Evolutionary conservation across 805 yeast species (phyloP).

Genomic region (Yamadazyma scolyti): DNA sequence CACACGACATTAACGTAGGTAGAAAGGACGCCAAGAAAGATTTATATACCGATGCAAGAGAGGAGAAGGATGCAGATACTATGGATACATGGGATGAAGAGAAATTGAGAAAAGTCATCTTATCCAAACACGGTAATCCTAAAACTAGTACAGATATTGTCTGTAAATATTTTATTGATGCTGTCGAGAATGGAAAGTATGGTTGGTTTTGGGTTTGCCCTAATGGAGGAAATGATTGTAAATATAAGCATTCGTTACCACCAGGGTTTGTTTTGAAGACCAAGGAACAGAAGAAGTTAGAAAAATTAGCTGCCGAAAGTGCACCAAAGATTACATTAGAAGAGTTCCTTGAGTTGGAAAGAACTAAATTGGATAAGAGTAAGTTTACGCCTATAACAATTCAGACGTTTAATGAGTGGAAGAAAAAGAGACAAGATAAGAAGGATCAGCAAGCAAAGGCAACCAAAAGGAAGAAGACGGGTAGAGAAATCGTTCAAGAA

Average conservation of each 20-base stretch:
- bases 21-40: constrained; percentile 89
- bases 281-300: constrained; percentile 89
- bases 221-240: constrained; percentile 88
- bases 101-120: constrained; percentile 79
- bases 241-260: constrained; percentile 92
- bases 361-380: constrained; percentile 72
- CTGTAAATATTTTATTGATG: constrained; percentile 91
- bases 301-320: constrained; percentile 75
- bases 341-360: constrained; percentile 92
- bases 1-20: constrained; percentile 83
- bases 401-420: constrained; percentile 82
- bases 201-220: constrained; percentile 99
- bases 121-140: constrained; percentile 92
- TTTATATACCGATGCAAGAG: constrained; percentile 85
- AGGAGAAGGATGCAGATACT: constrained; percentile 70
- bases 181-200: constrained; percentile 94
- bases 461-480: constrained; percentile 49
- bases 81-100: constrained; percentile 98
- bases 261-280: constrained; percentile 96
- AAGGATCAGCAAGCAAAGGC: constrained; percentile 40
- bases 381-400: constrained; percentile 83
- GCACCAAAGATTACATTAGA: constrained; percentile 92
- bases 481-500: constrained; percentile 65
- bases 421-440: constrained; percentile 59
- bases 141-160: constrained; percentile 92